Evolutionary conservation across 1,284 basidiomycete genomes (phyloP).

Genomic region (Leccinum fallax): DNA sequence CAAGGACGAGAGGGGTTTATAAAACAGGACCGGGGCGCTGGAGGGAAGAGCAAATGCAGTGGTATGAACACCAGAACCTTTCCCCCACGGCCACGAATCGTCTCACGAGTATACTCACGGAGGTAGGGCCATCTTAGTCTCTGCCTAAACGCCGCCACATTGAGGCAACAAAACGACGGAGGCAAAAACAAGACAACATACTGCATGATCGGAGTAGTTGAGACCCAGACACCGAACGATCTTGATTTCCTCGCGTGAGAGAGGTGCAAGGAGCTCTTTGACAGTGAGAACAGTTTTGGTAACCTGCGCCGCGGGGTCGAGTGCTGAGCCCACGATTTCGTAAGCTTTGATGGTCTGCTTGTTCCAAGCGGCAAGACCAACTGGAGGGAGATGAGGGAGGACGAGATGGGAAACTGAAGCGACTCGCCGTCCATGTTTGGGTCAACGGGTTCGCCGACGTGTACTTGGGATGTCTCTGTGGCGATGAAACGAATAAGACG

Average conservation of each 20-base stretch:
- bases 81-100: neutral
- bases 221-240: conserved; percentile 78
- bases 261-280: conserved; percentile 68
- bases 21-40: conserved; percentile 75
- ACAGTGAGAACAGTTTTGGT: conserved; percentile 68
- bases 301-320: conserved; percentile 65
- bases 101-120: conserved; percentile 44
- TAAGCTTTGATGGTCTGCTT: conserved; percentile 61
- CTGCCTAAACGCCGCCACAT: conserved; percentile 47
- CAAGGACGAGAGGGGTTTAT: conserved; percentile 75
- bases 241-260: conserved; percentile 64
- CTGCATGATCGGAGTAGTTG: conserved; percentile 81
- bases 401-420: neutral
- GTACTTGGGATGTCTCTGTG: conserved; percentile 70
- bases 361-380: conserved; percentile 64
- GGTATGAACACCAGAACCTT: neutral
- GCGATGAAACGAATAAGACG: conserved; percentile 85
- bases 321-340: conserved; percentile 67
- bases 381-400: conserved; percentile 38
- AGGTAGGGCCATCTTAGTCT: conserved; percentile 64
- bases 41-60: neutral
- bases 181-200: conserved; percentile 37
- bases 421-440: conserved; percentile 60
- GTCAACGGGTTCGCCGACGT: conserved; percentile 79
- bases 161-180: neutral